Evolutionary conservation across 2,329 filamentous ascomycete genomes (phyloP), one percentile per base, ranked within the genome.

Genomic region (Blumeria graminis): DNA sequence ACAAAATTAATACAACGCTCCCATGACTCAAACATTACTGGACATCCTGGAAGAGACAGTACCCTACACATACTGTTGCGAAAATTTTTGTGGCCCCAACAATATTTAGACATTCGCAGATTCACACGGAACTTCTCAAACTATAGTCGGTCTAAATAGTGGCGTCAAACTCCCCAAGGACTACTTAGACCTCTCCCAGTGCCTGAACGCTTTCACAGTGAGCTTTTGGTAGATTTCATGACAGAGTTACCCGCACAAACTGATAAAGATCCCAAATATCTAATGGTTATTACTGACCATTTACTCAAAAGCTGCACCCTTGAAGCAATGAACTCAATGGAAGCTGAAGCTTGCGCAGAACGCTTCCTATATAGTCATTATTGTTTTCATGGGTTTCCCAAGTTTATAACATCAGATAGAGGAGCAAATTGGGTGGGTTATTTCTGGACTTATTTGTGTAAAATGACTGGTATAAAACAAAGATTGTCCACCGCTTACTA

Each of bases 201-300:
- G 39, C 34, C 51, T 39, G 34, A 54, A 54, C 51, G 51, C 51
- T 54, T 54, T 39, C n/a, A 54, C 13, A 39, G 34, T 39, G 13
- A 39, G 35, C 34, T 54, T 3, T 54, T n/a, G 51, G 34, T 39
- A 28, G 51, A 39, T 39, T 54, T 54, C 51, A 54, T 54, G 16
- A 54, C 28, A 33, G 32, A 52, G 28, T 52, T 52, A 10, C 48
- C 48, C 10, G n/a, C 48, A n/a, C 32, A 52, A 54, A 39, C n/a
- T 39, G 35, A 39, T 5, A 28, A 54, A 4, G 51, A 54, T 11
- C 51, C 51, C 34, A 54, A 54, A 39, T 54, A 54, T 28, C 16
- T 39, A 22, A 54, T 54, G 14, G 51, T 54, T 54, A 54, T 54
- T n/a, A 54, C 35, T 39, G 51, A 54, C 51, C 34, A 34, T 54